phyloP scores from a whole-genome alignment of 2,329 filamentous ascomycete species.

The Aspergillus pseudoviridinutans region DNA sequence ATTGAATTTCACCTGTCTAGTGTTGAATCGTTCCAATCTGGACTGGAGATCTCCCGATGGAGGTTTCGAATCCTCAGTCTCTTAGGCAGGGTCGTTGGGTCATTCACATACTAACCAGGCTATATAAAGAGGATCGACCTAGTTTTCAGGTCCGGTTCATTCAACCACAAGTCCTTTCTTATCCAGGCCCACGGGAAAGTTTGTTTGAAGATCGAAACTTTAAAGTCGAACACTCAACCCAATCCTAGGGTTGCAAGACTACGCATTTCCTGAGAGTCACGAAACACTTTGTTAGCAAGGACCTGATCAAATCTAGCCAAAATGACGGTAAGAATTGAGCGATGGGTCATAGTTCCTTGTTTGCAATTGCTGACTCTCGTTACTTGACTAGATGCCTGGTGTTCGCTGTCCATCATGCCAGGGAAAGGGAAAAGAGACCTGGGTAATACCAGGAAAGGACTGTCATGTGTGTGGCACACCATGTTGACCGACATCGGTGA shows the following conservation, averaged over 20 bases:
- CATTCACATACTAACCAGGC: constrained; percentile 1
- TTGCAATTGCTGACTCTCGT: not conserved
- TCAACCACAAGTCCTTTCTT: constrained; percentile 7
- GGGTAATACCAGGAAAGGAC: constrained; percentile 46
- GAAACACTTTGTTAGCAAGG: not conserved
- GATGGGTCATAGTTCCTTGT: not conserved
- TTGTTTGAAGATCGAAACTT: not conserved
- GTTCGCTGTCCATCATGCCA: constrained; percentile 40
- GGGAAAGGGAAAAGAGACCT: constrained; percentile 34
- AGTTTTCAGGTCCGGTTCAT: constrained; percentile 9
- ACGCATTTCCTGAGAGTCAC: not conserved
- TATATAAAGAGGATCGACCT: constrained; percentile 16
- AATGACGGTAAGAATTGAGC: constrained; percentile 8
- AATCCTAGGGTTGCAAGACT: not conserved
- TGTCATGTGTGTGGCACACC: constrained; percentile 41
- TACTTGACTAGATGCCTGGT: constrained; percentile 39
- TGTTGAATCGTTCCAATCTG: constrained; percentile 18
- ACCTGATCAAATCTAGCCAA: not conserved
- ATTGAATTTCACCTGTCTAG: constrained; percentile 10
- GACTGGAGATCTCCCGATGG: constrained; percentile 21
- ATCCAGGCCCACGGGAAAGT: not conserved
- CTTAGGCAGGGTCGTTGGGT: constrained; percentile 1
- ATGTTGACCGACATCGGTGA: constrained; percentile 21
- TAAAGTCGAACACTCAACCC: not conserved
- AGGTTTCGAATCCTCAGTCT: not conserved